phyloP scores from a whole-genome alignment of 129 eudicot species.

The Arctium lappa region DNA sequence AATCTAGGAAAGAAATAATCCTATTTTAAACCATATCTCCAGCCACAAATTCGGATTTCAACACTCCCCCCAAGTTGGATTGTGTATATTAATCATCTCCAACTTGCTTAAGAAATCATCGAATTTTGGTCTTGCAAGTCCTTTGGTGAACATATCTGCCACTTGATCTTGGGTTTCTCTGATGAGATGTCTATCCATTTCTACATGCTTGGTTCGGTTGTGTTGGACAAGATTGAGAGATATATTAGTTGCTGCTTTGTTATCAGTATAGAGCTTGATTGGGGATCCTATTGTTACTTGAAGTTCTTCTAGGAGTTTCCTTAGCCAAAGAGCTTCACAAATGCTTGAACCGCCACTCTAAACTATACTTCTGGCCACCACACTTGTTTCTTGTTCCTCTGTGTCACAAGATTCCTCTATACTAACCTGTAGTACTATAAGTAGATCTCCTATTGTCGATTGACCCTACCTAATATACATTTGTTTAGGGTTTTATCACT shows the following conservation, averaged over 20 bases:
- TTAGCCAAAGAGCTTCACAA: not conserved
- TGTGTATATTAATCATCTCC: not conserved
- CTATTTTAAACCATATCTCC: too few relatives aligned
- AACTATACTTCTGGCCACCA: not conserved
- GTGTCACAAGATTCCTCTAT: not conserved
- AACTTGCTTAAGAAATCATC: not conserved
- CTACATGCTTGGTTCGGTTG: not conserved
- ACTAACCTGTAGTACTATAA: not conserved
- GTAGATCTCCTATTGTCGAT: not conserved
- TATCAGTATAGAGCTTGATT: not conserved
- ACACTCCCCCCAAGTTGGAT: not conserved
- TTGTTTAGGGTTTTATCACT: not conserved
- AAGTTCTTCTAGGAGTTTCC: not conserved
- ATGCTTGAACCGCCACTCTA: not conserved
- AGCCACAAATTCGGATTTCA: too few relatives aligned
- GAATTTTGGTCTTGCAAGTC: not conserved
- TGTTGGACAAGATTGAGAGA: not conserved
- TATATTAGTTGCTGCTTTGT: not conserved
- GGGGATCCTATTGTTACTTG: not conserved
- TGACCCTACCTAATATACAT: not conserved
- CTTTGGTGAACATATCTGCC: not conserved
- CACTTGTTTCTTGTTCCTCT: not conserved
- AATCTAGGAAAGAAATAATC: too few relatives aligned
- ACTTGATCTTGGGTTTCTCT: too few relatives aligned
- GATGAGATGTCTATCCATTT: not conserved